Conservation (phyloP, 139 green algal species). For the Coelastrella sp. region DNA sequence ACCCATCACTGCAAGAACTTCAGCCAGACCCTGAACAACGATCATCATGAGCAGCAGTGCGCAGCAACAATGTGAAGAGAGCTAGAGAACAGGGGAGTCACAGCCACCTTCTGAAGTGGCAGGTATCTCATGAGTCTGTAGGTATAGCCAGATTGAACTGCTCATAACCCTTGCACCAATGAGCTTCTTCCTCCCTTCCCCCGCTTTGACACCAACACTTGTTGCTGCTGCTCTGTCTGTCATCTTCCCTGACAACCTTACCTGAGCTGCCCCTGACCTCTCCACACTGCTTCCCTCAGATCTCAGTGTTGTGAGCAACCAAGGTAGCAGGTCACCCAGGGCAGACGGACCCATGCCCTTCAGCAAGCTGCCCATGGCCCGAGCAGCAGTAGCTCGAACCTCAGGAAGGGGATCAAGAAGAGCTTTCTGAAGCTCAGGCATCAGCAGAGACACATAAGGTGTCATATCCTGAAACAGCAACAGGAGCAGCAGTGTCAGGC, state of each 20-base stretch:
- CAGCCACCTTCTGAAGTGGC: no score
- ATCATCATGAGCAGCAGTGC: no score
- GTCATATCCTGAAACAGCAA: slow-evolving; percentile 86
- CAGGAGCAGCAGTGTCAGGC: not conserved
- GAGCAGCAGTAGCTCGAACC: slow-evolving; percentile 83
- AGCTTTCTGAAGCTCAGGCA: slow-evolving; percentile 93
- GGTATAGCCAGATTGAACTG: no score
- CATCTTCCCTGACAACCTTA: slow-evolving; percentile 37
- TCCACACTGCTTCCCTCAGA: slow-evolving; percentile 80
- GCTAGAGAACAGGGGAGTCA: not conserved
- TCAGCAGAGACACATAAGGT: slow-evolving; percentile 91
- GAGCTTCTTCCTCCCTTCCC: not conserved
- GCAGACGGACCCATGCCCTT: slow-evolving; percentile 78
- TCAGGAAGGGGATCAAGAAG: slow-evolving; percentile 96
- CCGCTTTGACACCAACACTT: no score
- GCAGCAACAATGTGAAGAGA: not conserved
- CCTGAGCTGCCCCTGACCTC: slow-evolving; percentile 69
- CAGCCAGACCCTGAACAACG: slow-evolving; percentile 80
- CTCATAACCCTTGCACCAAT: no score
- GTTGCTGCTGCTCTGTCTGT: no score
- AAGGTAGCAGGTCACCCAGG: slow-evolving; percentile 85
- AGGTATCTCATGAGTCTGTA: no score
- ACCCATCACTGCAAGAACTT: slow-evolving; percentile 91
- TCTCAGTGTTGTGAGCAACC: slow-evolving; percentile 86
- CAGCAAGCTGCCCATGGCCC: slow-evolving; percentile 76